phyloP scores from a whole-genome alignment of 805 yeast species.

The Wickerhamiella kazuoi region DNA sequence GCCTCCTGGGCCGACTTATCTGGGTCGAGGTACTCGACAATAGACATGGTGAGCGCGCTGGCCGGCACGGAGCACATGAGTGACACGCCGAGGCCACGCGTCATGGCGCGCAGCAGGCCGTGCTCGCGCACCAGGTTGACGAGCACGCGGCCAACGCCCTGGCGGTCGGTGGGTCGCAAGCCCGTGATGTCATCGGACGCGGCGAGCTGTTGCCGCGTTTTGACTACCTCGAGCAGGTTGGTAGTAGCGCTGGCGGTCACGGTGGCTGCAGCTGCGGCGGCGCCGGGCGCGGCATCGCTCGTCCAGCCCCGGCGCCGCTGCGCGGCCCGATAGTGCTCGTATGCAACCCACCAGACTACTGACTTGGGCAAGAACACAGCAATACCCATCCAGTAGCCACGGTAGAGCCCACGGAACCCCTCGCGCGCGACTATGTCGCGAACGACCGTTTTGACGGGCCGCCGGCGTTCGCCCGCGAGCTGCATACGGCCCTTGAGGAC shows the following conservation, averaged over 20 bases:
- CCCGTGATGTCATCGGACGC: constrained; percentile 22
- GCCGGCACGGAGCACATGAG: constrained; percentile 24
- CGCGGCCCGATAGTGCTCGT: constrained; percentile 14
- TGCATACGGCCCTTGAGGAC: constrained; percentile 30
- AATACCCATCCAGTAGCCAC: constrained; percentile 43
- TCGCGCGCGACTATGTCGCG: constrained; percentile 33
- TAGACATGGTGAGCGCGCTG: constrained; percentile 25
- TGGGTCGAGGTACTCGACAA: constrained; percentile 25
- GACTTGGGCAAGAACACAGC: constrained; percentile 28
- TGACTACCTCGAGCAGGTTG: constrained; percentile 26
- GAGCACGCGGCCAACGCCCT: constrained; percentile 20
- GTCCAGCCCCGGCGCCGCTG: constrained; percentile 1
- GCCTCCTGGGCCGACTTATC: no score
- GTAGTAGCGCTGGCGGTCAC: constrained; percentile 21
- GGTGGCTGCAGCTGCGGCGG: constrained; percentile 23
- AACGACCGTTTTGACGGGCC: constrained; percentile 11
- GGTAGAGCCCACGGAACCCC: constrained; percentile 61
- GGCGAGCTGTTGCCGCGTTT: constrained; percentile 30
- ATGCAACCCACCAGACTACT: constrained; percentile 26
- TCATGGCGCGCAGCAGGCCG: constrained; percentile 21
- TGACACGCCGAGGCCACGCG: constrained; percentile 24
- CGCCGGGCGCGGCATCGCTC: neutral
- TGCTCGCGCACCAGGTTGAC: constrained; percentile 22
- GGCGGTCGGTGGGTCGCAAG: constrained; percentile 23
- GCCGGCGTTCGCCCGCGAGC: constrained; percentile 13